phyloP scores from a whole-genome alignment of 2,329 filamentous ascomycete genomes.

The Alternaria ventricosa region DNA sequence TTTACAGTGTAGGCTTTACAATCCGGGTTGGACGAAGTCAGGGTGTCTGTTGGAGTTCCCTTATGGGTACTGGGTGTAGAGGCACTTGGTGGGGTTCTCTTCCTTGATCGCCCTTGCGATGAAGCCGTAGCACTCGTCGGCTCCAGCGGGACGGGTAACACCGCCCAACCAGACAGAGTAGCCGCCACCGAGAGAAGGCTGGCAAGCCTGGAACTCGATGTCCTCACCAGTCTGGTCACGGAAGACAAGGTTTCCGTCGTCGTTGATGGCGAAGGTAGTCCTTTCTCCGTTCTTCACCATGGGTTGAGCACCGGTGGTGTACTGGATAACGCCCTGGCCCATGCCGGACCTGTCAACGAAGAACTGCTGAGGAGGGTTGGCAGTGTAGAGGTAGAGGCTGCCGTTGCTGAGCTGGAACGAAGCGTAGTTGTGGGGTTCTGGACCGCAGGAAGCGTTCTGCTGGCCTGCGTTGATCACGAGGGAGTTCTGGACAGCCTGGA shows the following conservation, averaged over 20 bases:
- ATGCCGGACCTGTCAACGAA: slow-evolving; percentile 65
- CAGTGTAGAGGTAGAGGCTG: slow-evolving; percentile 57
- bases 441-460: slow-evolving; percentile 59
- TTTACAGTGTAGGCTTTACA: not conserved
- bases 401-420: slow-evolving; percentile 58
- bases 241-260: slow-evolving; percentile 56
- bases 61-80: slow-evolving; percentile 20
- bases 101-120: slow-evolving; percentile 32
- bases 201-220: slow-evolving; percentile 60
- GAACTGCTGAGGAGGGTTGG: slow-evolving; percentile 56
- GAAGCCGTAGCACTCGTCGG: slow-evolving; percentile 45
- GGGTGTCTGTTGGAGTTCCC: not conserved
- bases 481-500: slow-evolving; percentile 55
- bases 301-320: slow-evolving; percentile 55
- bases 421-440: slow-evolving; percentile 48
- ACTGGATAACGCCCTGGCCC: slow-evolving; percentile 63
- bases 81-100: slow-evolving; percentile 23
- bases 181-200: slow-evolving; percentile 52
- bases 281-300: slow-evolving; percentile 54
- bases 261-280: slow-evolving; percentile 57
- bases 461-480: slow-evolving; percentile 52
- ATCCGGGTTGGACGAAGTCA: not conserved
- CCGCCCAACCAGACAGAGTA: slow-evolving; percentile 38
- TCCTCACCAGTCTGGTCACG: slow-evolving; percentile 34
- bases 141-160: slow-evolving; percentile 30